A percentile compares a stretch with the other conserved stretches of the same genome.
Evolutionary conservation across 2,329 filamentous ascomycete species (phyloP).

Genomic region (Pseudogymnoascus sp.): DNA sequence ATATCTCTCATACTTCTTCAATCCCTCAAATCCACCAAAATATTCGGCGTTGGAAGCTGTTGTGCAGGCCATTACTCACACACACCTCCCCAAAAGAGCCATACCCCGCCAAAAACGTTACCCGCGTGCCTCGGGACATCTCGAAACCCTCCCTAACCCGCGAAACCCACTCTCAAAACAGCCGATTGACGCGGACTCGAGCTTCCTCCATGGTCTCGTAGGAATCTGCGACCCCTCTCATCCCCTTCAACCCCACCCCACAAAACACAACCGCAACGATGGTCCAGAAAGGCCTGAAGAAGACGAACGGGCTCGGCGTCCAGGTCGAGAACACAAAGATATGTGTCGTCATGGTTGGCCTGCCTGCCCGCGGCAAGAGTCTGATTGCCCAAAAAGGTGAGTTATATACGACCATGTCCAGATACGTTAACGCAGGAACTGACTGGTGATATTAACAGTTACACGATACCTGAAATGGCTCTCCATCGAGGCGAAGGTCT

Average conservation of each 20-base stretch:
- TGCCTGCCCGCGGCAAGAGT: constrained; percentile 93
- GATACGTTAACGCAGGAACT: background rate
- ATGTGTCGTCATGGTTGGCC: constrained; percentile 97
- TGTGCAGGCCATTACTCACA: background rate
- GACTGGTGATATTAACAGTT: constrained; percentile 44
- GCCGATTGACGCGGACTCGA: constrained; percentile 2
- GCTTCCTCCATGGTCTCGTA: constrained; percentile 6
- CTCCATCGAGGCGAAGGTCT: constrained; percentile 85
- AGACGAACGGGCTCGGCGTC: constrained; percentile 59
- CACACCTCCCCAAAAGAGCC: background rate
- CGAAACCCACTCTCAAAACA: background rate
- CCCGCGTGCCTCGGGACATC: constrained; percentile 2
- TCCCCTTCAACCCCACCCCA: background rate
- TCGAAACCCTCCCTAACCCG: background rate
- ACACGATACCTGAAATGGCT: constrained; percentile 95
- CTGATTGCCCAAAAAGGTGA: constrained; percentile 94
- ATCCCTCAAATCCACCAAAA: background rate
- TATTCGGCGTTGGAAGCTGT: background rate
- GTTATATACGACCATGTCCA: constrained; percentile 20
- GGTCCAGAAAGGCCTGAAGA: background rate
- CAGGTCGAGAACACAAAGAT: constrained; percentile 95
- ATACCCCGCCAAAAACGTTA: constrained; percentile 4
- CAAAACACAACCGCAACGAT: background rate
- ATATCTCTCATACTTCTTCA: background rate
- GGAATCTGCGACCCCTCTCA: background rate